phyloP scores from a whole-genome alignment of 805 yeast species.

The Candida verbasci region DNA sequence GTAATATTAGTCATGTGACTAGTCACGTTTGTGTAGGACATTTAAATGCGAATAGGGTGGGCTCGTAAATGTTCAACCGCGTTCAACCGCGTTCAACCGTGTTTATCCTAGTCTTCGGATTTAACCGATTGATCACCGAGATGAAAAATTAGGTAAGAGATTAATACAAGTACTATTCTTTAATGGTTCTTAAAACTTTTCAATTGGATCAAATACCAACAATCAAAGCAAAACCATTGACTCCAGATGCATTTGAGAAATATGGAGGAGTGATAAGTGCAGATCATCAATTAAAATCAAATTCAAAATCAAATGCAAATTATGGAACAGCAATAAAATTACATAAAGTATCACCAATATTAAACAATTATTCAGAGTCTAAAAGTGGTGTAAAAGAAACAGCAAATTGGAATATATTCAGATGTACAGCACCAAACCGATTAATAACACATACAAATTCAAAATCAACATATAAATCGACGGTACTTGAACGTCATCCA shows the following conservation, averaged over 20 bases:
- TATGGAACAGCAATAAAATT: slow-evolving; percentile 91
- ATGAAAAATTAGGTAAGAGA: no score
- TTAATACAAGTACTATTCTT: no score
- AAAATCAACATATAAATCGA: slow-evolving; percentile 27
- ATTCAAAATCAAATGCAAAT: slow-evolving; percentile 54
- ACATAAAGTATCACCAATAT: slow-evolving; percentile 65
- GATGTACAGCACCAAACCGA: slow-evolving; percentile 75
- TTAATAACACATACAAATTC: slow-evolving; percentile 30
- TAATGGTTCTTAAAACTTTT: slow-evolving; percentile 42
- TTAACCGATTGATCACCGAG: no score
- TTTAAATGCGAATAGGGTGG: no score
- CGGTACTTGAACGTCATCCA: slow-evolving; percentile 88
- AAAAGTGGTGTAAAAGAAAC: slow-evolving; percentile 46
- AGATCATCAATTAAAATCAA: slow-evolving; percentile 57
- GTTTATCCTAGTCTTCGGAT: no score
- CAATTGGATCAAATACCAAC: slow-evolving; percentile 16
- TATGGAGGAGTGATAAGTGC: slow-evolving; percentile 81
- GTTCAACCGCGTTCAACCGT: no score
- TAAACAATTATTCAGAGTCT: slow-evolving; percentile 45
- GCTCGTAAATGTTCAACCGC: no score
- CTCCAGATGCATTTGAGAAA: slow-evolving; percentile 60
- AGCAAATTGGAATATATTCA: slow-evolving; percentile 77
- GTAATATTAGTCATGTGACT: no score
- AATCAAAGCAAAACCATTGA: slow-evolving; percentile 52
- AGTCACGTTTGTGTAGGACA: no score